These are phyloP conservation scores for Stemphylium beticola DNA, from an alignment of 2,329 filamentous ascomycete genomes.

Conservation along the genomic window DNA sequence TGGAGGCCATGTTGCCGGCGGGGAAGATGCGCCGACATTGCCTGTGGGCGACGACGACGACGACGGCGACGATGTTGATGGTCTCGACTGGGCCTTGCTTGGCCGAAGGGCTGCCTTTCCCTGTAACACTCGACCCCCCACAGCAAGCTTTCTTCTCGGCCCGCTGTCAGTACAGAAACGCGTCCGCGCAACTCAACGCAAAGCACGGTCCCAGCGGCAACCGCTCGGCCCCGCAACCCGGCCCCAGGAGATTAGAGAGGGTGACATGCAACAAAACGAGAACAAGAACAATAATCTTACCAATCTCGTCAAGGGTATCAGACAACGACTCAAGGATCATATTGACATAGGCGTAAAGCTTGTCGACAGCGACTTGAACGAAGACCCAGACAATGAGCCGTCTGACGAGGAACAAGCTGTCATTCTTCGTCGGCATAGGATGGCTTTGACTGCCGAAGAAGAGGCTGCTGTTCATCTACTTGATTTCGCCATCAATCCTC, in stretches of 20 bases:
- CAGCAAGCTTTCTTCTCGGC: constrained; percentile 84
- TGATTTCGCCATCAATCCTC: constrained; percentile 87
- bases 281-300: constrained; percentile 82
- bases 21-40: constrained; percentile 59
- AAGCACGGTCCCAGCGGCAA: constrained; percentile 71
- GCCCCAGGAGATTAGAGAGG: constrained; percentile 77
- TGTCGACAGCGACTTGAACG: constrained; percentile 49
- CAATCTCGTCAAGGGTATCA: constrained; percentile 76
- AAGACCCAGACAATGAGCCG: constrained; percentile 33
- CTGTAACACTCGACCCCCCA: constrained; percentile 73
- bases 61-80: constrained; percentile 70
- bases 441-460: constrained; percentile 64
- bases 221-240: constrained; percentile 71
- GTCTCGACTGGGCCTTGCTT: constrained; percentile 83
- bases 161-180: constrained; percentile 90
- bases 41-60: constrained; percentile 64
- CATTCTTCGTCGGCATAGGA: constrained; percentile 69
- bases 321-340: constrained; percentile 61
- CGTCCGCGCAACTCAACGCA: constrained; percentile 70
- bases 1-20: constrained; percentile 60
- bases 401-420: constrained; percentile 49
- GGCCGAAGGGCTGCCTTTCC: constrained; percentile 79
- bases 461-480: constrained; percentile 73
- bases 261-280: constrained; percentile 76
- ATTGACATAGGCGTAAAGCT: constrained; percentile 47